Conservation (phyloP, 2,329 filamentous ascomycete species). For the Pyricularia grisea region DNA sequence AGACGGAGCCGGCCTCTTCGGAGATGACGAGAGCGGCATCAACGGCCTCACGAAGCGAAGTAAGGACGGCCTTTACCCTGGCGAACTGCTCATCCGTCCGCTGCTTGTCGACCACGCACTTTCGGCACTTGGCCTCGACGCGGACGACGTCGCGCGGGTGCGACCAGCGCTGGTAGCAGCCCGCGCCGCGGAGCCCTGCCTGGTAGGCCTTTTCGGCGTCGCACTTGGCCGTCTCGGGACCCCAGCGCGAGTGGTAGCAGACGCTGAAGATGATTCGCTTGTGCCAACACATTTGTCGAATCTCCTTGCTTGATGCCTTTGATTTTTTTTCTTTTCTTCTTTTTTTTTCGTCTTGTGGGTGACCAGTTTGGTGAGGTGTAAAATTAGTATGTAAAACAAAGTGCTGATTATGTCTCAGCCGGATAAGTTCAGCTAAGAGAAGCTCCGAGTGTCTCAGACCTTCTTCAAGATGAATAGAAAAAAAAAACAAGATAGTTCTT, state of each 20-base stretch:
- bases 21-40: neutral
- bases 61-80: neutral
- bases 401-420: neutral
- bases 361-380: neutral
- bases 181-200: neutral
- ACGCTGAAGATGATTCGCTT: neutral
- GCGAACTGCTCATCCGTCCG: conserved; percentile 2
- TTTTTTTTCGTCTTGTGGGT: neutral
- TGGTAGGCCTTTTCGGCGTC: neutral
- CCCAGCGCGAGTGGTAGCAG: conserved; percentile 2
- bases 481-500: neutral
- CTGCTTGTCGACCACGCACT: neutral
- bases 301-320: neutral
- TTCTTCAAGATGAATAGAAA: neutral
- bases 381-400: neutral
- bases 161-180: conserved; percentile 1
- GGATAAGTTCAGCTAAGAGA: neutral
- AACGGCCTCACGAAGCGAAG: neutral
- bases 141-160: conserved; percentile 2
- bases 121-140: neutral
- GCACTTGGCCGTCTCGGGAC: neutral
- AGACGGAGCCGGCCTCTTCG: neutral
- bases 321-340: no score
- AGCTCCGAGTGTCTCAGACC: neutral
- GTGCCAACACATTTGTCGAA: conserved; percentile 1